phyloP scores from a whole-genome alignment of 1,284 basidiomycete species.

The Leccinum holopus region DNA sequence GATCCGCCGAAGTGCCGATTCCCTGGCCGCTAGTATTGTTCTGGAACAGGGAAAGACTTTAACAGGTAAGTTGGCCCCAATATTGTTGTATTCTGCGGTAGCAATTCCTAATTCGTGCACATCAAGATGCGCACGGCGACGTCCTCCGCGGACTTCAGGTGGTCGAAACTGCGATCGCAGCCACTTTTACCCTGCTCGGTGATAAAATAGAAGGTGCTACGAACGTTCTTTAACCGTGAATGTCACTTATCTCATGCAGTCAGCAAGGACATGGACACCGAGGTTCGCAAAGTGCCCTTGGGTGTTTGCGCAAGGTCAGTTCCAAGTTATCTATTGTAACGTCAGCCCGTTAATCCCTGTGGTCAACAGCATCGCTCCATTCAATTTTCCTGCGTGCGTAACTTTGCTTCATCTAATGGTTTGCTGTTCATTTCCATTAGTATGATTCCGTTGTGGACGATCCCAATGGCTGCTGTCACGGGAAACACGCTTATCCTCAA shows the following conservation, averaged over 20 bases:
- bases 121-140: slow-evolving; percentile 88
- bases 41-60: slow-evolving; percentile 92
- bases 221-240: neutral
- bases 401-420: neutral
- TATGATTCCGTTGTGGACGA: slow-evolving; percentile 97
- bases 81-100: neutral
- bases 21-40: slow-evolving; percentile 75
- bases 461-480: slow-evolving; percentile 84
- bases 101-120: slow-evolving; percentile 3
- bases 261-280: slow-evolving; percentile 97
- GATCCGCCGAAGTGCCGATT: slow-evolving; percentile 75
- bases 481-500: slow-evolving; percentile 96
- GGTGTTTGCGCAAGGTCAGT: slow-evolving; percentile 73
- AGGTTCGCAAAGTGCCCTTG: slow-evolving; percentile 74
- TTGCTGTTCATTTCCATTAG: slow-evolving; percentile 40
- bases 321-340: slow-evolving; percentile 1
- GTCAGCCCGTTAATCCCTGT: slow-evolving; percentile 8
- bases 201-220: slow-evolving; percentile 84
- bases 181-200: slow-evolving; percentile 83
- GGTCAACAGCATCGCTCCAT: slow-evolving; percentile 75
- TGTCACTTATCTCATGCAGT: slow-evolving; percentile 45
- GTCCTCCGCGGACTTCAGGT: slow-evolving; percentile 93
- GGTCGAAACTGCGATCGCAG: slow-evolving; percentile 84
- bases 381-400: slow-evolving; percentile 88
- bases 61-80: slow-evolving; percentile 63